Conservation (phyloP, 1,284 basidiomycete genomes). For the Cryptococcus sp. region DNA sequence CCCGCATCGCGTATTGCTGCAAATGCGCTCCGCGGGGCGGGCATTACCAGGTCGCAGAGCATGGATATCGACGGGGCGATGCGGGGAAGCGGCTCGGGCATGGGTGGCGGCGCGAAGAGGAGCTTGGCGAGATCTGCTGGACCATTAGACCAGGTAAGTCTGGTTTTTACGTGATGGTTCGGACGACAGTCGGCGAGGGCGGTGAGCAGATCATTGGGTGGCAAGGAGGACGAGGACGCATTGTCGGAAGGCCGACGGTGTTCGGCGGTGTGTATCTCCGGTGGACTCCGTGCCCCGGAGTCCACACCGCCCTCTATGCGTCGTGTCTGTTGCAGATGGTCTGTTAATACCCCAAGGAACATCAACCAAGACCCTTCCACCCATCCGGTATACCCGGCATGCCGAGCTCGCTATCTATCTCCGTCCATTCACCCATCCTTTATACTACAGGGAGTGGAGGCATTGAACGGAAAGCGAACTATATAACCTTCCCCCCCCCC, state of each 20-base stretch:
- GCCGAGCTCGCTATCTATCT: no score
- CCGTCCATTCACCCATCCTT: neutral
- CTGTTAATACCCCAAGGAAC: no score
- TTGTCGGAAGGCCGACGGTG: neutral
- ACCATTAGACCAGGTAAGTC: constrained; percentile 41
- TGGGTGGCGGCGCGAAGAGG: constrained; percentile 14
- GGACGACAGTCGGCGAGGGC: neutral
- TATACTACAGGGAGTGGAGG: neutral
- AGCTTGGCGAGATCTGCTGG: constrained; percentile 22
- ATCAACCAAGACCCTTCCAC: no score
- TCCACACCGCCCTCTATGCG: neutral
- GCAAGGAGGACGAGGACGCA: neutral
- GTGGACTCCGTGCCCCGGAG: neutral
- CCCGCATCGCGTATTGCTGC: constrained; percentile 16
- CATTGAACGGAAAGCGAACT: neutral
- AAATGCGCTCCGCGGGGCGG: constrained; percentile 35
- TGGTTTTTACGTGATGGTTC: neutral
- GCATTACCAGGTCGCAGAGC: constrained; percentile 23
- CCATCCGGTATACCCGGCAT: no score
- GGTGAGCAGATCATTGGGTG: neutral
- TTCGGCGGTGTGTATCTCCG: neutral
- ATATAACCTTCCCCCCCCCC: neutral
- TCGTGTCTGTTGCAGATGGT: no score
- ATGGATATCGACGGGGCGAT: constrained; percentile 38
- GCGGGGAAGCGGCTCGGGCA: constrained; percentile 17